Evolutionary conservation across 306 rosid genomes (phyloP).

Genomic region (Prinsepia uniflora): DNA sequence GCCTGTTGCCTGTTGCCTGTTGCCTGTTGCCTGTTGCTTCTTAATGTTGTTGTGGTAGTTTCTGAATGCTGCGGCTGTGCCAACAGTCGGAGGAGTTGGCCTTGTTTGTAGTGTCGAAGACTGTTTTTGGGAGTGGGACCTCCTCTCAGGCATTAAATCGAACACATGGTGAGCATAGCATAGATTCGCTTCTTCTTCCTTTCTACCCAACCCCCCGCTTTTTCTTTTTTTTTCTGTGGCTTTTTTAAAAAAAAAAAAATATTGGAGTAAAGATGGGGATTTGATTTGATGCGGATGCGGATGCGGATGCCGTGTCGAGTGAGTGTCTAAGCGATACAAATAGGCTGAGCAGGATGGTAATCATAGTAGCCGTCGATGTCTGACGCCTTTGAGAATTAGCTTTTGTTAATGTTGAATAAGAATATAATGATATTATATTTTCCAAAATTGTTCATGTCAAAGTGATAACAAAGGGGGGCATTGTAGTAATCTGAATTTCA

Average conservation of each 20-base stretch:
- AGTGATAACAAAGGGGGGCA: background rate
- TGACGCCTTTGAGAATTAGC: background rate
- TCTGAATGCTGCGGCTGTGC: background rate
- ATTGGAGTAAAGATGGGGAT: background rate
- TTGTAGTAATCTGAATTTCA: background rate
- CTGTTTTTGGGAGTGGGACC: background rate
- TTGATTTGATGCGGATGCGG: background rate
- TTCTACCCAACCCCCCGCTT: no score
- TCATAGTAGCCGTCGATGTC: background rate
- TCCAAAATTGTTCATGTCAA: background rate
- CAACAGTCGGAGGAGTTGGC: background rate
- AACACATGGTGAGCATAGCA: slow-evolving; percentile 8
- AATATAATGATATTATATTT: background rate
- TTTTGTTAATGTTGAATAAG: background rate
- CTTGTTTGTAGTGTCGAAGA: background rate
- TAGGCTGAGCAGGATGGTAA: slow-evolving; percentile 11
- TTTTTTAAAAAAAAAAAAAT: no score
- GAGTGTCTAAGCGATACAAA: slow-evolving; percentile 30
- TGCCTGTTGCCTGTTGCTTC: no score
- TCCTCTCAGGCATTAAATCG: background rate
- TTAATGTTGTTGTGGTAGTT: background rate
- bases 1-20: no score
- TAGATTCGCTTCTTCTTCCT: slow-evolving; percentile 2
- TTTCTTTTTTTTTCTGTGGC: background rate
- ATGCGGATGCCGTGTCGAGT: slow-evolving; percentile 54